These are phyloP conservation scores for Saturnispora zaruensis DNA, from an alignment of 805 yeast species.

Conservation along the genomic window DNA sequence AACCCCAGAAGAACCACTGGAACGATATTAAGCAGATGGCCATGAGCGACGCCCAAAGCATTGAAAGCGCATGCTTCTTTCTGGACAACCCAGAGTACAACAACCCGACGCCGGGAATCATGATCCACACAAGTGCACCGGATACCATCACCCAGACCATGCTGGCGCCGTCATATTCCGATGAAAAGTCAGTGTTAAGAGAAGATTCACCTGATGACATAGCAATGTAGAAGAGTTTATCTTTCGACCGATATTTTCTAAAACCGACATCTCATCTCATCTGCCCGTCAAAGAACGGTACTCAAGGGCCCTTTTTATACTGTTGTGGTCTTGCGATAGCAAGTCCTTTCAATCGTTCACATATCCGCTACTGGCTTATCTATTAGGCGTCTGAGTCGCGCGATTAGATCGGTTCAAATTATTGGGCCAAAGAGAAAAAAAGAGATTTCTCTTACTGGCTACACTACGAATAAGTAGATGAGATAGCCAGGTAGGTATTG, in stretches of 20 bases:
- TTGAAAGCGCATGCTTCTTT: slow-evolving; percentile 90
- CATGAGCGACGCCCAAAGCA: slow-evolving; percentile 91
- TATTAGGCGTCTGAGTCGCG: neutral
- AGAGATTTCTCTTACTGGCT: neutral
- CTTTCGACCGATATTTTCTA: neutral
- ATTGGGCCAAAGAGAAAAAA: neutral
- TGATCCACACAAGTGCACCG: slow-evolving; percentile 83
- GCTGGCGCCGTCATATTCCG: slow-evolving; percentile 61
- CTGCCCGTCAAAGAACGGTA: neutral
- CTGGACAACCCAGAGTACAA: slow-evolving; percentile 89
- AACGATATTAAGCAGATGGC: slow-evolving; percentile 73
- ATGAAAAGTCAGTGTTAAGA: slow-evolving; percentile 50
- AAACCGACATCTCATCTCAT: neutral
- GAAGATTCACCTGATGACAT: neutral
- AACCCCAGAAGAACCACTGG: slow-evolving; percentile 99
- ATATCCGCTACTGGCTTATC: neutral
- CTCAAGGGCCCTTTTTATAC: neutral
- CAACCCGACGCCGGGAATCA: slow-evolving; percentile 94
- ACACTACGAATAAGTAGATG: neutral
- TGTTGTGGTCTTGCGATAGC: neutral
- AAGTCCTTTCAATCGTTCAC: neutral
- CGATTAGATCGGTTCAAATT: neutral
- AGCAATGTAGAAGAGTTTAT: neutral
- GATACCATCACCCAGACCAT: slow-evolving; percentile 80
- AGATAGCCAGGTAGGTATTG: neutral